phyloP scores from a whole-genome alignment of 257 asterid species.

The Verbascum thapsus region DNA sequence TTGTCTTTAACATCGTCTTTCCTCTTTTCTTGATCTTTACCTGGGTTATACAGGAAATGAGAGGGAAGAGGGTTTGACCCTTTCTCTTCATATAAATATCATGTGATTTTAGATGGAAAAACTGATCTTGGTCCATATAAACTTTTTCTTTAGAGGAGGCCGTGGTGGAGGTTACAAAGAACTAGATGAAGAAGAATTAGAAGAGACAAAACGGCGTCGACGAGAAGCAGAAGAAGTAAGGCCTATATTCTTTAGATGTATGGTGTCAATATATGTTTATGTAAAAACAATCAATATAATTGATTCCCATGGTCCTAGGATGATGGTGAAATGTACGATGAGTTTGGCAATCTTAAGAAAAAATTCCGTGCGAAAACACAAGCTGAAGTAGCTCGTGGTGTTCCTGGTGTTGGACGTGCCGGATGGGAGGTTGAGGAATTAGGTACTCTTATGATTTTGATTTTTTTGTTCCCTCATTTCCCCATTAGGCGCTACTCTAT shows the following conservation, averaged over 20 bases:
- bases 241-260: slow-evolving; percentile 4
- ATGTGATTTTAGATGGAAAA: slow-evolving; percentile 21
- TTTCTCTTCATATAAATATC: slow-evolving; percentile 3
- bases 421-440: slow-evolving; percentile 98
- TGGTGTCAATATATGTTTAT: slow-evolving; percentile 7
- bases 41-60: background rate
- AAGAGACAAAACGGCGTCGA: slow-evolving; percentile 87
- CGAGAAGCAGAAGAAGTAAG: slow-evolving; percentile 93
- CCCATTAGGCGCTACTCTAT: too few species aligned
- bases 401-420: slow-evolving; percentile 94
- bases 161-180: slow-evolving; percentile 99
- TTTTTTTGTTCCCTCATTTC: too few species aligned
- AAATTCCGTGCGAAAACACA: slow-evolving; percentile 89
- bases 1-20: background rate
- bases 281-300: slow-evolving; percentile 3
- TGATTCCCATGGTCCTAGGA: slow-evolving; percentile 53
- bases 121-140: slow-evolving; percentile 22
- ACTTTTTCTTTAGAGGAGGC: slow-evolving; percentile 71
- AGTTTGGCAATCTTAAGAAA: slow-evolving; percentile 98
- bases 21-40: background rate
- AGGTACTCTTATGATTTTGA: slow-evolving; percentile 46
- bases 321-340: slow-evolving; percentile 99
- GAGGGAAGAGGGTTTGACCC: background rate
- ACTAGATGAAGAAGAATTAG: slow-evolving; percentile 94
- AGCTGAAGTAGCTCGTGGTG: slow-evolving; percentile 58